These are phyloP conservation scores for Cytospora paraplurivora DNA, from an alignment of 2,329 filamentous ascomycete genomes.

Conservation along the genomic window DNA sequence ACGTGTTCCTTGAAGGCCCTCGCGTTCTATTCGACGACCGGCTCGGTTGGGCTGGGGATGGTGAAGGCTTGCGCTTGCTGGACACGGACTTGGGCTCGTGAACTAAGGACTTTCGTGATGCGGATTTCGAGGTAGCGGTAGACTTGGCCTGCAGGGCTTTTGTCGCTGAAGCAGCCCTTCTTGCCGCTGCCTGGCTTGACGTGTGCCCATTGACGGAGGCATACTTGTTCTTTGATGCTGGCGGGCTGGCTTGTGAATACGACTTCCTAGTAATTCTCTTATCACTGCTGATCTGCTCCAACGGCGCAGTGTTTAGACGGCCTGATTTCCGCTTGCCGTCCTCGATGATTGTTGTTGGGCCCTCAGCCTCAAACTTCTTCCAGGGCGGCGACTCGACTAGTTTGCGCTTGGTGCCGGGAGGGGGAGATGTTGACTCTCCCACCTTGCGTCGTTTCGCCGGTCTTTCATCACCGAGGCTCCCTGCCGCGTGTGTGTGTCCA, in stretches of 20 bases:
- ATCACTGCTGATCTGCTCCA: conserved; percentile 54
- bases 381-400: conserved; percentile 81
- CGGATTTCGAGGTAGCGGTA: conserved; percentile 5
- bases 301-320: conserved; percentile 59
- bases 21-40: conserved; percentile 30
- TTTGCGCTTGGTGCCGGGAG: conserved; percentile 40
- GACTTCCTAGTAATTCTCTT: conserved; percentile 56
- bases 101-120: conserved; percentile 20
- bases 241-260: conserved; percentile 41
- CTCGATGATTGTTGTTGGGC: conserved; percentile 80
- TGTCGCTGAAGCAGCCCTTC: conserved; percentile 37
- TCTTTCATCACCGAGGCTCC: conserved; percentile 46
- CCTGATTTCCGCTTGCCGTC: conserved; percentile 71
- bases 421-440: conserved; percentile 45
- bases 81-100: conserved; percentile 33
- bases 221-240: conserved; percentile 31
- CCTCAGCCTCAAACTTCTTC: conserved; percentile 83
- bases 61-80: conserved; percentile 33
- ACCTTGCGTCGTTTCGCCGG: conserved; percentile 69
- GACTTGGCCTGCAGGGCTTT: conserved; percentile 32
- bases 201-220: conserved; percentile 36
- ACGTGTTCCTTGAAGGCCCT: conserved; percentile 37
- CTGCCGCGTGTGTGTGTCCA: conserved; percentile 31
- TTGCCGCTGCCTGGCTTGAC: conserved; percentile 33
- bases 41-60: conserved; percentile 41